phyloP scores from a whole-genome alignment of 2,329 filamentous ascomycete species.

The Phialophora expanda region DNA sequence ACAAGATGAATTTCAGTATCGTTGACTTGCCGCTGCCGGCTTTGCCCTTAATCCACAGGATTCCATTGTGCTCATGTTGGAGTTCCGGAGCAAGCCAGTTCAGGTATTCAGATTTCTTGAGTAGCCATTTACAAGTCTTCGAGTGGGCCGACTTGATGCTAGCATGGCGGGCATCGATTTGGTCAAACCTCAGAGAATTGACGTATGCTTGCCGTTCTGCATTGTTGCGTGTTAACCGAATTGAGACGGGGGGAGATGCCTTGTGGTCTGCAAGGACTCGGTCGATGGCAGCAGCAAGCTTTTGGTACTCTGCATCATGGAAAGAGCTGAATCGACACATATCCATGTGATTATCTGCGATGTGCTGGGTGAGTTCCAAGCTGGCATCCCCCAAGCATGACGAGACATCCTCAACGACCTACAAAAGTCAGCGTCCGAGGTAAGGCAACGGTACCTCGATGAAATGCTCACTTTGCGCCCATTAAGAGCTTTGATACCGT shows the following conservation, averaged over 20 bases:
- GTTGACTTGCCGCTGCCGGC: conserved; percentile 53
- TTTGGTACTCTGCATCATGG: conserved; percentile 44
- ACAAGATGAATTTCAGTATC: conserved; percentile 51
- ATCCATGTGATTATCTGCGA: conserved; percentile 45
- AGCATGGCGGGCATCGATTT: conserved; percentile 48
- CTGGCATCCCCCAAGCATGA: conserved; percentile 44
- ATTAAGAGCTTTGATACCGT: conserved; percentile 34
- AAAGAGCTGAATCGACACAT: conserved; percentile 46
- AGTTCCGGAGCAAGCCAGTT: conserved; percentile 46
- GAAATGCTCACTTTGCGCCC: conserved; percentile 28
- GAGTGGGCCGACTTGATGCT: conserved; percentile 46
- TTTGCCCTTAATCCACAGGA: conserved; percentile 49
- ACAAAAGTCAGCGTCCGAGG: not conserved
- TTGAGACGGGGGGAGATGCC: not conserved
- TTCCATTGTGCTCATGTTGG: conserved; percentile 38
- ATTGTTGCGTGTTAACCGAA: conserved; percentile 6
- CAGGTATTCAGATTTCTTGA: conserved; percentile 44
- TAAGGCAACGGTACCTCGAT: not conserved
- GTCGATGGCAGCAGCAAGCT: conserved; percentile 37
- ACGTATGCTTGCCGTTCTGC: conserved; percentile 32
- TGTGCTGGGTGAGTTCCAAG: conserved; percentile 46
- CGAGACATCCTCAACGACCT: conserved; percentile 48
- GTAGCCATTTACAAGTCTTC: conserved; percentile 49
- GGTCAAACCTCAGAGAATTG: conserved; percentile 46
- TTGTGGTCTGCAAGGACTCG: not conserved